Evolutionary conservation across 805 yeast genomes (phyloP).

Genomic region (Groenewaldozyma tartarivorans): DNA sequence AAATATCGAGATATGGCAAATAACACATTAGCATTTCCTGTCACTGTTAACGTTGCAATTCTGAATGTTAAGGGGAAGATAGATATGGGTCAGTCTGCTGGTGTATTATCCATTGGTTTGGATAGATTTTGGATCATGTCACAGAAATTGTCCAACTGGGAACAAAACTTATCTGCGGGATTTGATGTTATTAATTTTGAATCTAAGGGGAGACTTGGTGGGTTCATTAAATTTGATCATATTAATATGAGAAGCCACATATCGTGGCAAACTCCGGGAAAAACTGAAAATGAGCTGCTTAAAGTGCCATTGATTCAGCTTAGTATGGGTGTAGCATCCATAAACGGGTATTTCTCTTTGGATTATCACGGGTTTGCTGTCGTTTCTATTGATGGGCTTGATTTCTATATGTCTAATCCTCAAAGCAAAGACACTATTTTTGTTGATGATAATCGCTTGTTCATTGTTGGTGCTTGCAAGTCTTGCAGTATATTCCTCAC

Average conservation of each 20-base stretch:
- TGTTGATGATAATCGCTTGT: constrained; percentile 12
- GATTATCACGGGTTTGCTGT: constrained; percentile 83
- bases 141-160: constrained; percentile 56
- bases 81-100: constrained; percentile 79
- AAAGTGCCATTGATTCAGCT: constrained; percentile 61
- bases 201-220: constrained; percentile 77
- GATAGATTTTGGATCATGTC: constrained; percentile 62
- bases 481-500: constrained; percentile 59
- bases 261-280: constrained; percentile 57
- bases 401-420: constrained; percentile 50
- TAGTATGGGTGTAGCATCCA: constrained; percentile 43
- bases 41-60: constrained; percentile 55
- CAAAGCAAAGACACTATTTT: constrained; percentile 40
- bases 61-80: constrained; percentile 44
- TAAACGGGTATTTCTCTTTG: constrained; percentile 57
- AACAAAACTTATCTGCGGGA: constrained; percentile 59
- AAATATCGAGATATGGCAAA: constrained; percentile 41
- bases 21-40: constrained; percentile 59
- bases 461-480: constrained; percentile 46
- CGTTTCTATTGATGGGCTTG: constrained; percentile 38
- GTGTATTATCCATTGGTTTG: constrained; percentile 46
- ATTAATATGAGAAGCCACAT: constrained; percentile 54
- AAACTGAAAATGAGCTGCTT: constrained; percentile 23
- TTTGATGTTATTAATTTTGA: constrained; percentile 40
- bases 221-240: constrained; percentile 42